Base-by-base conservation (phyloP, 2,329 filamentous ascomycete genomes). In the Diaporthe nobilis region DNA sequence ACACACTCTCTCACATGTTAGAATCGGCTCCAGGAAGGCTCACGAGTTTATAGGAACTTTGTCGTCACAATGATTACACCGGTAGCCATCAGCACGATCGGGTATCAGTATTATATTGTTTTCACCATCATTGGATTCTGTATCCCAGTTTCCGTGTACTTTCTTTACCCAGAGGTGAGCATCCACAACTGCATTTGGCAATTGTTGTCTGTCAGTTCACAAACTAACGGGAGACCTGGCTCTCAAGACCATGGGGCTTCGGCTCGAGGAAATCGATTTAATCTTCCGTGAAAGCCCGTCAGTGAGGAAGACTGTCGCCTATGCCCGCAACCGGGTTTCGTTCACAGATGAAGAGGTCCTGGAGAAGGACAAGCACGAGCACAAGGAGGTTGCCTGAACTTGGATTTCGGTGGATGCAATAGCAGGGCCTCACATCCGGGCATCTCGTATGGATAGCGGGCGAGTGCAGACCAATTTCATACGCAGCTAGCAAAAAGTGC, bases 81-180 rank as follows among this genome's bases (percentile, higher is more conserved):
- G 4, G 84, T 88, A 10, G 87, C 86, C 13, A 86, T 89, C 63
- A 82, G 85, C 71, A 87, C 82, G 3, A 90, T 92, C 74, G 86
- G 86, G 22, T 91, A 86, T 81, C 81, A 83, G 75, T 89, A 88
- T 81, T 89, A 88, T 80, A 86, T 89, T 25, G 83, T 89, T 28
- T 88, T 86, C 80, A 85, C 87, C 31, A 81, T 84, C 73, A 84
- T 88, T 73, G 84, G 84, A 8, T 83, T 84, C 22, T 85, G 84
- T 79, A 85, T 88, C 42, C 84, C 86, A 4, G 76, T 87, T 17
- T 80, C 84, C 3, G 86, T 88, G 20, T 87, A 82, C 80, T 83
- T 87, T 79, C 79, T 85, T 61, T 88, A 84, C 82, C 86, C 87
- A 2, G 85, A 86, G 81, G 57, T 72, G 31, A 51, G 68, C 51